Evolutionary conservation across 1,284 basidiomycete species (phyloP).

Genomic region (Cryptococcus sp.): DNA sequence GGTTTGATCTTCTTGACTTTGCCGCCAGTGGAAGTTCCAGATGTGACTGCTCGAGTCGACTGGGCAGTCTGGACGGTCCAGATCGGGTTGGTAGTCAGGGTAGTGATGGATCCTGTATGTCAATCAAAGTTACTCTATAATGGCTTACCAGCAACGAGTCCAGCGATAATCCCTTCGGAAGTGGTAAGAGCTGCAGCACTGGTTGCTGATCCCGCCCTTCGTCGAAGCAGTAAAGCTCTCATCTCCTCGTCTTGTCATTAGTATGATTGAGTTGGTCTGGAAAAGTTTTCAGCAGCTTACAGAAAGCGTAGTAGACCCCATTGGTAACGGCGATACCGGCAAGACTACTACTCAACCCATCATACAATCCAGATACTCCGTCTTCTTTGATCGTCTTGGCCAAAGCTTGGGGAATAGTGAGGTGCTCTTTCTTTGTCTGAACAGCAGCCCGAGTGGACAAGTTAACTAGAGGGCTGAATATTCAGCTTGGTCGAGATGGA

Average conservation of each 20-base stretch:
- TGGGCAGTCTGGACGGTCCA: conserved; percentile 96
- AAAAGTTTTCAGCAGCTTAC: no score
- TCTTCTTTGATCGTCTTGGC: conserved; percentile 77
- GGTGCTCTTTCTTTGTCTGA: conserved; percentile 62
- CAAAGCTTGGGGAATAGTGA: conserved; percentile 48
- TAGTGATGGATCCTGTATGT: conserved; percentile 74
- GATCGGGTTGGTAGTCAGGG: conserved; percentile 87
- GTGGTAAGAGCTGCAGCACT: conserved; percentile 66
- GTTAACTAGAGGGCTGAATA: conserved; percentile 75
- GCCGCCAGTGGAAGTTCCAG: not conserved
- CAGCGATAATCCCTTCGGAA: conserved; percentile 82
- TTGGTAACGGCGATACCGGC: conserved; percentile 92
- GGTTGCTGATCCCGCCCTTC: conserved; percentile 50
- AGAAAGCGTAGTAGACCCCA: conserved; percentile 54
- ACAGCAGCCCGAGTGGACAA: conserved; percentile 91
- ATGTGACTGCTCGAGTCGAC: conserved; percentile 55
- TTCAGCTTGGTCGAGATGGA: not conserved
- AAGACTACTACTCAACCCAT: conserved; percentile 78
- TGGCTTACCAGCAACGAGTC: conserved; percentile 70
- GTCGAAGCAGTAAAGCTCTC: conserved; percentile 49
- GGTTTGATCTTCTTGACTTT: conserved; percentile 51
- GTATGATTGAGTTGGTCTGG: no score
- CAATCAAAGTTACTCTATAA: not conserved
- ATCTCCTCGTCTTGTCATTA: conserved; percentile 50
- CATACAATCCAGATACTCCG: conserved; percentile 80